Evolutionary conservation across 2,329 filamentous ascomycete genomes (phyloP), one percentile per base, ranked within the genome.

Genomic region (Neopestalotiopsis sp.): DNA sequence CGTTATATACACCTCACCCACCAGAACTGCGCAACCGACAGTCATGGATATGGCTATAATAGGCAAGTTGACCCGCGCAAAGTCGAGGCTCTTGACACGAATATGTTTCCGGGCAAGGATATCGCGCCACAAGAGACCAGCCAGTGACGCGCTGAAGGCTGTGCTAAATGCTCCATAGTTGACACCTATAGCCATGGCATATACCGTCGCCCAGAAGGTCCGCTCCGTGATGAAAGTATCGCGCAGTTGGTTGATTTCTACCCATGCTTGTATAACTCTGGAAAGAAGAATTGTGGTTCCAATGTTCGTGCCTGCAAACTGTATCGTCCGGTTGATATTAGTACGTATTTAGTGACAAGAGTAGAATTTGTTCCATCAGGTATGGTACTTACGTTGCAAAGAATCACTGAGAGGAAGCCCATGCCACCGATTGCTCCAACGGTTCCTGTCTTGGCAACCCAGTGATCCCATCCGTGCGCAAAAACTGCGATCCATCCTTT

Each of bases 241-340:
- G 53, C 83, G 85, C 0, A 71, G 69, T 0, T 75, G 67, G 71
- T 91, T 89, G 56, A 94, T 92, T 1, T 81, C 74, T 71, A 88
- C 81, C 92, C 92, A 94, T 0, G 87, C 81, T 76, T 94, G 91
- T 12, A 94, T 87, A 6, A 93, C 86, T 3, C 91, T 89, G 9
- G 87, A 92, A 1, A 94, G 83, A 0, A 94, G 86, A 74, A 94
- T 94, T 0, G 91, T 91, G 0, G 91, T 92, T 42, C 92, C 91
- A 66, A 94, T 94, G 72, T 94, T 94, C 1, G 92, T 94, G 20
- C 92, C 92, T 0, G 92, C 90, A 73, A 93, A 94, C 90, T 93
- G 10, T 53, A 53, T n/a, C 6, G 10, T n/a, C 17, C 13, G 9
- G 40, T 3, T n/a, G 24, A 38, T 1, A 38, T 38, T 38, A 38